Evolutionary conservation across 495 filamentous ascomycete genomes (phyloP).

Genomic region (Aspergillus egyptiacus): DNA sequence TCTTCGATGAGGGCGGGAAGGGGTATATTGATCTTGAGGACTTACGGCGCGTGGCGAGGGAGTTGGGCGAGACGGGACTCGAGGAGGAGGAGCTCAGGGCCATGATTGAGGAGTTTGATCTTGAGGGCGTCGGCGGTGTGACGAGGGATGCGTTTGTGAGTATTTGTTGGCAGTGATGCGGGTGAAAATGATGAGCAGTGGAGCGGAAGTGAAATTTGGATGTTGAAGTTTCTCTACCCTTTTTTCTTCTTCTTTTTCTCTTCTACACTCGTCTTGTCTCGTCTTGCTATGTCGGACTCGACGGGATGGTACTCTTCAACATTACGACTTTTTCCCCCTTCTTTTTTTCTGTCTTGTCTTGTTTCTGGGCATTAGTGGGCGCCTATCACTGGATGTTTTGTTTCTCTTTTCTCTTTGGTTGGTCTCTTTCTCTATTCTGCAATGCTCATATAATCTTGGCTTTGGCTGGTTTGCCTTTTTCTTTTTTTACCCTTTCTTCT

Average conservation of each 20-base stretch:
- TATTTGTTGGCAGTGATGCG: constrained; percentile 57
- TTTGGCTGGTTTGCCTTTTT: neutral
- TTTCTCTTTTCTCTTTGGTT: no score
- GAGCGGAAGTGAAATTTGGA: no score
- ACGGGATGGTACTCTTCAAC: no score
- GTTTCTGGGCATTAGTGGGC: constrained; percentile 16
- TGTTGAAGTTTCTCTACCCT: no score
- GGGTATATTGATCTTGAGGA: constrained; percentile 83
- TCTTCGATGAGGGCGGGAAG: constrained; percentile 78
- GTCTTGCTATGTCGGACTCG: no score
- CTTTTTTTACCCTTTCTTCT: neutral
- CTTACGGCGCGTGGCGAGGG: constrained; percentile 77
- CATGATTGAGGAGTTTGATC: constrained; percentile 99
- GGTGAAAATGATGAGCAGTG: no score
- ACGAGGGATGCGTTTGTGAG: constrained; percentile 83
- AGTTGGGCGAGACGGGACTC: constrained; percentile 79
- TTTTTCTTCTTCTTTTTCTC: no score
- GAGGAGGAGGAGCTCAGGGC: constrained; percentile 88
- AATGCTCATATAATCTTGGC: neutral
- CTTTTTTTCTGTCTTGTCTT: neutral
- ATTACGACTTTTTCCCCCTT: no score
- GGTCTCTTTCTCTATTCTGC: no score
- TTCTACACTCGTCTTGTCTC: no score
- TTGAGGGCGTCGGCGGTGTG: constrained; percentile 86
- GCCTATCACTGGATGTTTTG: constrained; percentile 11